Base-by-base conservation (phyloP, 2,329 filamentous ascomycete species). In the Colletotrichum sp. region DNA sequence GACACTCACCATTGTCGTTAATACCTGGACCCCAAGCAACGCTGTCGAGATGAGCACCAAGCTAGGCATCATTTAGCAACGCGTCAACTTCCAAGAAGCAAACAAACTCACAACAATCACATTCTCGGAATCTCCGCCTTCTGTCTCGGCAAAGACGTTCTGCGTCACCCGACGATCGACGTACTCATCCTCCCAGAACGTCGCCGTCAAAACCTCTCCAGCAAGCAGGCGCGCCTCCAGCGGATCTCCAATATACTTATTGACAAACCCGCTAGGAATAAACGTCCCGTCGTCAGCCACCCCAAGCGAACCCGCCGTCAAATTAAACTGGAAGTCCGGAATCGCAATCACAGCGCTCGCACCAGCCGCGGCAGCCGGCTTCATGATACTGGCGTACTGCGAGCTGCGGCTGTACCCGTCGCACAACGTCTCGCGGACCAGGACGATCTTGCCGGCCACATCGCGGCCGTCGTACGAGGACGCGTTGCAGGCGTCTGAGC, bases 111-210 rank as follows among this genome's bases (percentile, higher is more conserved):
- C 73, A 7, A 86, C 82, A 39, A 88, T 80, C 1, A 87, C 82
- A 34, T 87, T 88, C 70, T 83, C 81, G 2, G 81, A 83, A 70
- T 88, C 86, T 1, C 87, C 87, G 4, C 81, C 82, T 60, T 84
- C 85, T 4, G 87, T 89, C 78, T 89, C 86, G 1, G 85, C 84
- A 77, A 89, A 84, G 12, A 89, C 82, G 68, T 89, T 89, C 78
- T 86, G 85, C 0, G 85, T 86, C 24, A 83, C 81, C 7, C 86
- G 82, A 18, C 82, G 79, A 63, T 89, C 85, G 28, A 85, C 82
- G 8, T 83, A 71, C 61, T 82, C 78, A 36, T 81, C 78, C n/a
- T 83, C 80, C 77, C 86, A 81, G 6, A 85, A 83, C n/a, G 83
- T 82, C 1, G 83, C 80, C 4, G 80, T 82, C n/a, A 83, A 79